Conservation (phyloP, 2,329 filamentous ascomycete species). For the Fusarium clavum region DNA sequence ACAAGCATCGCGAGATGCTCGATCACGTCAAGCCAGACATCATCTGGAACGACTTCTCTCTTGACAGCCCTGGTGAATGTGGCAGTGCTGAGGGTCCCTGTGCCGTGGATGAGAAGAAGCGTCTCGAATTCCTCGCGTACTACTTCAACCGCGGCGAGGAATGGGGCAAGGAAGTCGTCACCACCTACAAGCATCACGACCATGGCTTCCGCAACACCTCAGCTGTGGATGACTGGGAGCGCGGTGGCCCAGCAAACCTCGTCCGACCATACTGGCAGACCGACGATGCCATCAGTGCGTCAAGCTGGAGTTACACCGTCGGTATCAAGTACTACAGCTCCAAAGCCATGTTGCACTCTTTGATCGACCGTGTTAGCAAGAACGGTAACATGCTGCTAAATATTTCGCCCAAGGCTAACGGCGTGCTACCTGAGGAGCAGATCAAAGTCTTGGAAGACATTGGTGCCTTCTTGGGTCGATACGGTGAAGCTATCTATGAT, state of each 20-base stretch:
- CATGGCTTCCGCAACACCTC: constrained; percentile 21
- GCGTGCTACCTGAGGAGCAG: constrained; percentile 3
- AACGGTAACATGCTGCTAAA: constrained; percentile 21
- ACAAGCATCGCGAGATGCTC: constrained; percentile 20
- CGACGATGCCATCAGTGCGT: constrained; percentile 16
- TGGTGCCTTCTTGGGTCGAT: constrained; percentile 4
- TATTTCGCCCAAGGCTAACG: constrained; percentile 11
- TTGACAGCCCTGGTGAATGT: constrained; percentile 7
- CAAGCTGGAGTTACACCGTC: constrained; percentile 17
- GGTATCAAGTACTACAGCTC: constrained; percentile 25
- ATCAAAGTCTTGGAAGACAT: constrained; percentile 17
- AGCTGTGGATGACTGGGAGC: constrained; percentile 16
- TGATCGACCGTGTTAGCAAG: constrained; percentile 17
- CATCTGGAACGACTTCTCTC: constrained; percentile 23
- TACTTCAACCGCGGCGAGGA: constrained; percentile 20
- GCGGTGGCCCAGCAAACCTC: constrained; percentile 10
- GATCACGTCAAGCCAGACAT: constrained; percentile 22
- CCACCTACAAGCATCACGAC: constrained; percentile 20
- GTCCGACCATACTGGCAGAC: constrained; percentile 20
- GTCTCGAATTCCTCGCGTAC: constrained; percentile 9
- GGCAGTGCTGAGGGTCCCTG: constrained; percentile 7
- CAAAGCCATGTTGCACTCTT: constrained; percentile 16
- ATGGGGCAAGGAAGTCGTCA: constrained; percentile 15
- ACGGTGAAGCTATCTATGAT: background rate
- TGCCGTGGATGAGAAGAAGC: constrained; percentile 5